Evolutionary conservation across 345 rosid species (phyloP).

Genomic region (Camelina laxa): DNA sequence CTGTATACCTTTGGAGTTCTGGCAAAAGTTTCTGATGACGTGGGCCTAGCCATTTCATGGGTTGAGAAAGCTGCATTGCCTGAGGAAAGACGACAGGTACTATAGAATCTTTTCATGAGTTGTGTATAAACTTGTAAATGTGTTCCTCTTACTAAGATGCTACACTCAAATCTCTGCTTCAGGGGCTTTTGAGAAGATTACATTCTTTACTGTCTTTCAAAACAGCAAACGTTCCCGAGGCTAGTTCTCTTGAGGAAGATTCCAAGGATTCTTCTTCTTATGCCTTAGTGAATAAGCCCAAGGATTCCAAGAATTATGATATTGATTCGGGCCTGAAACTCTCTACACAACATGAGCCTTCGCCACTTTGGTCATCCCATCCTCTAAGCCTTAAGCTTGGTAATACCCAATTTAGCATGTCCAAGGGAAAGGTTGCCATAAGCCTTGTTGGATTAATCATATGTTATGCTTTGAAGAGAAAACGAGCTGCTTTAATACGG

Average conservation of each 20-base stretch:
- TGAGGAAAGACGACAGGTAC: slow-evolving; percentile 79
- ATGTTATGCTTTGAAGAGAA: slow-evolving; percentile 57
- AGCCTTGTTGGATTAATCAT: slow-evolving; percentile 61
- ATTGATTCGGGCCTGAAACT: slow-evolving; percentile 44
- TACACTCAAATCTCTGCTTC: slow-evolving; percentile 22
- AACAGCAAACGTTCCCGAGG: slow-evolving; percentile 44
- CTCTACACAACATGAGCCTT: slow-evolving; percentile 42
- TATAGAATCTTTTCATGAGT: background rate
- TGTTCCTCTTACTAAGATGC: background rate
- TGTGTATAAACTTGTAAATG: slow-evolving; percentile 21
- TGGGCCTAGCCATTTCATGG: slow-evolving; percentile 76
- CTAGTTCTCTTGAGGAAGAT: slow-evolving; percentile 43
- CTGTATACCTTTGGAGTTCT: slow-evolving; percentile 66
- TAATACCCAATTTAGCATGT: slow-evolving; percentile 46
- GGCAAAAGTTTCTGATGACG: slow-evolving; percentile 55
- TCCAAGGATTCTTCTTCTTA: slow-evolving; percentile 31
- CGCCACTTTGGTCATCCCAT: slow-evolving; percentile 62
- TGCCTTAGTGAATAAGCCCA: slow-evolving; percentile 42
- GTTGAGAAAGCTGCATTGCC: slow-evolving; percentile 79
- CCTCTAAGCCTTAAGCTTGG: slow-evolving; percentile 64
- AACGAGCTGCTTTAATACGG: slow-evolving; percentile 58
- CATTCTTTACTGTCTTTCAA: slow-evolving; percentile 58
- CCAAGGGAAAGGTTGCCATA: slow-evolving; percentile 61
- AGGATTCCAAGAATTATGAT: slow-evolving; percentile 18
- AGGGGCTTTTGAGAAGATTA: slow-evolving; percentile 80